phyloP scores from a whole-genome alignment of 2,329 filamentous ascomycete species.

The Sporothrix brunneoviolacea region DNA sequence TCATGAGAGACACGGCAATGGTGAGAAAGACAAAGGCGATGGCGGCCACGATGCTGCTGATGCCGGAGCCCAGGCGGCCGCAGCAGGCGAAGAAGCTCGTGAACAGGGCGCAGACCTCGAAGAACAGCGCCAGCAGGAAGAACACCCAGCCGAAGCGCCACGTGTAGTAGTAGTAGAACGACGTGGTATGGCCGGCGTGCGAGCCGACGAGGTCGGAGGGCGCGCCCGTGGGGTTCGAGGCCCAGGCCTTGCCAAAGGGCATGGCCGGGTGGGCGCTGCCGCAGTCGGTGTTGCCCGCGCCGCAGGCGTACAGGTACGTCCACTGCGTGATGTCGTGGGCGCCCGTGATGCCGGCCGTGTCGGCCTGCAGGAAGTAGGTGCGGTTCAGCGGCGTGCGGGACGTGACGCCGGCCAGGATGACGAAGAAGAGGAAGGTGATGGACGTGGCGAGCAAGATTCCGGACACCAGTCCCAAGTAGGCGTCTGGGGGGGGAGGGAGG shows the following conservation, averaged over 20 bases:
- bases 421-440: slow-evolving; percentile 50
- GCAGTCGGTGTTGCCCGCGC: slow-evolving; percentile 58
- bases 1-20: slow-evolving; percentile 65
- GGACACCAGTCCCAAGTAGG: slow-evolving; percentile 35
- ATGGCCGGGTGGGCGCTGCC: slow-evolving; percentile 53
- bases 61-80: slow-evolving; percentile 61
- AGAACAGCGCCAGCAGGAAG: slow-evolving; percentile 77
- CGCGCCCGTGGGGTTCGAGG: slow-evolving; percentile 36
- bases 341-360: slow-evolving; percentile 65
- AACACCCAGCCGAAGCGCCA: slow-evolving; percentile 93
- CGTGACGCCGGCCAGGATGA: slow-evolving; percentile 51
- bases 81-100: slow-evolving; percentile 62
- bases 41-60: slow-evolving; percentile 52
- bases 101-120: slow-evolving; percentile 62
- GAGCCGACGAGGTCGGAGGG: slow-evolving; percentile 43
- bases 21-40: slow-evolving; percentile 64
- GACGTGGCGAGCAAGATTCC: slow-evolving; percentile 45
- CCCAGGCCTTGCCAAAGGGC: slow-evolving; percentile 67
- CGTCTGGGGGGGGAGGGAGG: no score
- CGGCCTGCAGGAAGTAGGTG: slow-evolving; percentile 80
- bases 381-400: slow-evolving; percentile 53
- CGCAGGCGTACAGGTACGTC: slow-evolving; percentile 86
- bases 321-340: slow-evolving; percentile 67
- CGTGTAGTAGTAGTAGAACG: slow-evolving; percentile 65
- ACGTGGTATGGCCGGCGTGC: slow-evolving; percentile 50